Percentiles rank a stretch among this genome's conserved stretches.
Evolutionary conservation across 805 yeast species (phyloP).

Genomic region (Starmerella floricola): DNA sequence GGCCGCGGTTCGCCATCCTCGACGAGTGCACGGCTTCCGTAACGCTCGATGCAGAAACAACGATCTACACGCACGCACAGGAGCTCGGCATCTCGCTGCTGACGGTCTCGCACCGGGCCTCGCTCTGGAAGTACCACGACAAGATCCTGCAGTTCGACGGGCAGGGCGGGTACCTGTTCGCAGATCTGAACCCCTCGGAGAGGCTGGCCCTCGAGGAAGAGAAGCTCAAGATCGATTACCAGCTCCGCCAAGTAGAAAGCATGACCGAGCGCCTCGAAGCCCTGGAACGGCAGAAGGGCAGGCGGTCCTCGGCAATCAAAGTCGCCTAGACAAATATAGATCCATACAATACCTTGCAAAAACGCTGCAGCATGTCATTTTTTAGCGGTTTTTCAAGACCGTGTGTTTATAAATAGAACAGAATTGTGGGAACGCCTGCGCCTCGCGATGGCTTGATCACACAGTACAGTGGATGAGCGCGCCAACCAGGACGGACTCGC

Average conservation of each 20-base stretch:
- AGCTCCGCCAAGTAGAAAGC: slow-evolving; percentile 56
- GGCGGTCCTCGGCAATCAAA: not conserved
- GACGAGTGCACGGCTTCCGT: slow-evolving; percentile 96
- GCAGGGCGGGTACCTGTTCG: slow-evolving; percentile 55
- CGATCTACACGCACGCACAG: slow-evolving; percentile 77
- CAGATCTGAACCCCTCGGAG: slow-evolving; percentile 55
- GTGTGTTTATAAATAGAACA: too few relatives aligned
- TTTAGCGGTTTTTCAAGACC: too few relatives aligned
- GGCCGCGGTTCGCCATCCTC: slow-evolving; percentile 83
- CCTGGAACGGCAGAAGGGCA: slow-evolving; percentile 27
- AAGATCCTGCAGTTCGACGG: slow-evolving; percentile 75
- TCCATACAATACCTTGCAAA: too few relatives aligned
- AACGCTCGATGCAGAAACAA: slow-evolving; percentile 78
- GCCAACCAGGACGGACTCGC: not conserved
- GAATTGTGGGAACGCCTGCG: too few relatives aligned
- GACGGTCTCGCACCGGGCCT: slow-evolving; percentile 86
- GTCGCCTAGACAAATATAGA: too few relatives aligned
- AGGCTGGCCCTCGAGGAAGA: slow-evolving; percentile 70
- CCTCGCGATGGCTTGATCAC: too few relatives aligned
- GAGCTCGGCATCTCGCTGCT: slow-evolving; percentile 65
- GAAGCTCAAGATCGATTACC: slow-evolving; percentile 54
- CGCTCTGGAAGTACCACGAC: slow-evolving; percentile 85
- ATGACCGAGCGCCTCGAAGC: slow-evolving; percentile 55
- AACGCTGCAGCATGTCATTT: too few relatives aligned
- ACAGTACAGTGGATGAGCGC: too few relatives aligned